Conservation (phyloP, 2,329 filamentous ascomycete genomes). For the Myriosclerotinia duriaeana region DNA sequence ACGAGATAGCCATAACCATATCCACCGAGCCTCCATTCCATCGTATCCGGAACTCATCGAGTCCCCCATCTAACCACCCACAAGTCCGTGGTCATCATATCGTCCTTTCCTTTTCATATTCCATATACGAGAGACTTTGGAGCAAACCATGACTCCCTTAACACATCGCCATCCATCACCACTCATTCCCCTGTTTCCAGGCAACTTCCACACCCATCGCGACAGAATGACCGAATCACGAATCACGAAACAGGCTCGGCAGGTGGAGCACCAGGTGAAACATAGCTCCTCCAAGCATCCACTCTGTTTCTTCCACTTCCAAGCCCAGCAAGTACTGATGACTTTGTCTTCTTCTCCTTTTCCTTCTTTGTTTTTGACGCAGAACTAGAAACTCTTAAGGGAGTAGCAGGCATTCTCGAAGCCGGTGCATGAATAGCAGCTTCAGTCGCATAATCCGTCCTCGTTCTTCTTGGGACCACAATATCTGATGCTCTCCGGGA, state of each 20-base stretch:
- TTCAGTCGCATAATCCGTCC: slow-evolving; percentile 36
- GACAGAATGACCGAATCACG: slow-evolving; percentile 16
- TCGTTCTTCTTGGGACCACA: slow-evolving; percentile 33
- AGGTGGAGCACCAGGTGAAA: slow-evolving; percentile 35
- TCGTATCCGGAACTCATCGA: background rate
- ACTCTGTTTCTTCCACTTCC: slow-evolving; percentile 36
- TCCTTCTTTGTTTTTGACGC: background rate
- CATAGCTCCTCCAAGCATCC: slow-evolving; percentile 38
- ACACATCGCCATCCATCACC: background rate
- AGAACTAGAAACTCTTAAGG: slow-evolving; percentile 8
- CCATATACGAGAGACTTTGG: background rate
- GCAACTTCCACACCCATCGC: no score
- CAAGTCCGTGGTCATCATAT: background rate
- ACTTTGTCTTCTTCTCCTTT: slow-evolving; percentile 14
- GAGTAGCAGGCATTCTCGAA: slow-evolving; percentile 18
- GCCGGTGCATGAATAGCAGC: slow-evolving; percentile 35
- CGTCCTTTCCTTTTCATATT: no score
- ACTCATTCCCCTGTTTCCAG: background rate
- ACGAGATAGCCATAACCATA: background rate
- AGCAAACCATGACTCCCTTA: background rate
- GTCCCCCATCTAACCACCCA: background rate
- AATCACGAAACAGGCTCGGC: slow-evolving; percentile 36
- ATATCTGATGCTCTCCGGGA: slow-evolving; percentile 30
- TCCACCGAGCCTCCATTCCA: background rate
- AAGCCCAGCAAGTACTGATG: slow-evolving; percentile 36